These are phyloP conservation scores for Corynascus novoguineensis DNA, from an alignment of 495 filamentous ascomycete genomes.

Conservation along the genomic window DNA sequence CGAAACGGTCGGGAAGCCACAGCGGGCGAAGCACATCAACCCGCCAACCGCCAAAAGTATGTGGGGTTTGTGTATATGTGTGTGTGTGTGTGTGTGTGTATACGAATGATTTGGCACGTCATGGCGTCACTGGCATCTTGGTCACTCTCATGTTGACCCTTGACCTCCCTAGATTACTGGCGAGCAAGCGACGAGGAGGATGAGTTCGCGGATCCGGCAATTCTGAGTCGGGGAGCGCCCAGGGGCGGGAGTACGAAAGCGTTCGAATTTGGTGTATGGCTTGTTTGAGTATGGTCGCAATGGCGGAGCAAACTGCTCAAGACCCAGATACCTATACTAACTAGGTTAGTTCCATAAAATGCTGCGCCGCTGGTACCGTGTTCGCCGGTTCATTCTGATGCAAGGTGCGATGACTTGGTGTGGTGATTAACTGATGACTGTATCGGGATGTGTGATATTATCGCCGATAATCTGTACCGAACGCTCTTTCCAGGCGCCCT, in stretches of 20 bases:
- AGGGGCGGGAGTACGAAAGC: too few relatives aligned
- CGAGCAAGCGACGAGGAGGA: too few relatives aligned
- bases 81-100: too few relatives aligned
- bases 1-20: not conserved
- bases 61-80: too few relatives aligned
- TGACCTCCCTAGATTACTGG: too few relatives aligned
- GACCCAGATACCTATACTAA: not conserved
- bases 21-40: slow-evolving; percentile 5
- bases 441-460: not conserved
- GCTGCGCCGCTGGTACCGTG: not conserved
- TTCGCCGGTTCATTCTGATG: not conserved
- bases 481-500: not conserved
- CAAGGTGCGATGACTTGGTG: not conserved
- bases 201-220: not conserved
- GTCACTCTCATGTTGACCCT: too few relatives aligned
- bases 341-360: not conserved
- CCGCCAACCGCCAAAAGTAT: not conserved
- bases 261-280: not conserved
- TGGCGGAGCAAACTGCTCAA: slow-evolving; percentile 1
- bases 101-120: not conserved
- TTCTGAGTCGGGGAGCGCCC: too few relatives aligned
- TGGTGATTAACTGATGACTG: not conserved
- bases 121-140: not conserved
- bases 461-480: not conserved
- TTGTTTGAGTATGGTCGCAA: not conserved